These are phyloP conservation scores for Auricularia sp. DNA, from an alignment of 768 basidiomycete species.

Conservation along the genomic window DNA sequence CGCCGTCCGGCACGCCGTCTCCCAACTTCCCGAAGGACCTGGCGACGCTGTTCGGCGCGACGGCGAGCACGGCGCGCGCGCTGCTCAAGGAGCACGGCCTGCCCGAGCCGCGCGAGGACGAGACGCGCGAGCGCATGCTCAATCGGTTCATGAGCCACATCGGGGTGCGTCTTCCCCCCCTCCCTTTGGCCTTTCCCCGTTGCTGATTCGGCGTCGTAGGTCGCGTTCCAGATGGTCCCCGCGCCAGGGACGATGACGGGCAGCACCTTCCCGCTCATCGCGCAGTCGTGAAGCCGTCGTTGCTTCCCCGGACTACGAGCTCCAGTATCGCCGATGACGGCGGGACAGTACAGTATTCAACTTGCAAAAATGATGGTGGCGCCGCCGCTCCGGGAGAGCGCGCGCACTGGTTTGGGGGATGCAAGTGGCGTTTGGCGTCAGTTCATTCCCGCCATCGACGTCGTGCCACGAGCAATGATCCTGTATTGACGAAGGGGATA, in stretches of 20 bases:
- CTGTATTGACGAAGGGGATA: too few species aligned
- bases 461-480: too few species aligned
- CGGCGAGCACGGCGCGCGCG: constrained; percentile 29
- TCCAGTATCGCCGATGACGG: neutral
- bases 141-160: constrained; percentile 40
- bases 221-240: constrained; percentile 34
- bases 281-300: neutral
- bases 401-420: too few species aligned
- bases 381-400: too few species aligned
- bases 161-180: constrained; percentile 26
- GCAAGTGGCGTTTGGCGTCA: too few species aligned
- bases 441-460: too few species aligned
- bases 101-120: constrained; percentile 10
- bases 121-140: constrained; percentile 28
- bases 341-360: neutral
- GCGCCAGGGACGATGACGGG: constrained; percentile 6
- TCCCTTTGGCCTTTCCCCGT: constrained; percentile 4
- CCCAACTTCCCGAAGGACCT: constrained; percentile 40
- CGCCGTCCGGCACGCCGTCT: constrained; percentile 35
- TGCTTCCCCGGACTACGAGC: neutral
- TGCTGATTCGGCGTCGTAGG: constrained; percentile 16
- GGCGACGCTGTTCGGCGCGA: constrained; percentile 34
- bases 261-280: neutral
- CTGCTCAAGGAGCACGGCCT: constrained; percentile 40
- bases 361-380: too few species aligned